Evolutionary conservation across 2,329 filamentous ascomycete genomes (phyloP).

Genomic region (Xylariales sp.): DNA sequence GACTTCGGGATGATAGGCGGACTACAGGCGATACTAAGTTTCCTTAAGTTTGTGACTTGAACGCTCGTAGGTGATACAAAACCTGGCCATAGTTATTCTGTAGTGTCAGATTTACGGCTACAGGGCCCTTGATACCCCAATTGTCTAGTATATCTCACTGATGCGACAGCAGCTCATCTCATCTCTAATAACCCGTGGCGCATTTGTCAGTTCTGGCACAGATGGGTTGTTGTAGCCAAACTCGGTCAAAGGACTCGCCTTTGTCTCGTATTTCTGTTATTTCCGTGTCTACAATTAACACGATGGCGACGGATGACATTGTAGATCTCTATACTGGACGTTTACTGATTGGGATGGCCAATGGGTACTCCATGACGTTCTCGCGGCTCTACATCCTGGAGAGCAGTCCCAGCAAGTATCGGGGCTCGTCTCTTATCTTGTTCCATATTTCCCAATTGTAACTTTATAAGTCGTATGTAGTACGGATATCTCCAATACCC

Average conservation of each 20-base stretch:
- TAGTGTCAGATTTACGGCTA: conserved; percentile 32
- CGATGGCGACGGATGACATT: conserved; percentile 52
- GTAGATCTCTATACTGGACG: conserved; percentile 50
- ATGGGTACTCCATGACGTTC: conserved; percentile 55
- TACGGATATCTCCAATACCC: conserved; percentile 12
- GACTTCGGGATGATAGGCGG: conserved; percentile 48
- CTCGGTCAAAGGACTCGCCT: conserved; percentile 40
- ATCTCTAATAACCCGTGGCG: conserved; percentile 31
- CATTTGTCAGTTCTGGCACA: conserved; percentile 27
- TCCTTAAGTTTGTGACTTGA: too few species aligned
- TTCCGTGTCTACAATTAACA: conserved; percentile 48
- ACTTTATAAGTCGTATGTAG: background rate
- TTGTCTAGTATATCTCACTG: conserved; percentile 40
- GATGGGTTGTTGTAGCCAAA: conserved; percentile 25
- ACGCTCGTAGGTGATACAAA: too few species aligned
- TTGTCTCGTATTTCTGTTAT: conserved; percentile 43
- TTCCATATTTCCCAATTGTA: conserved; percentile 44
- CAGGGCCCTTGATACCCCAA: conserved; percentile 25
- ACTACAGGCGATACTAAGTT: conserved; percentile 46
- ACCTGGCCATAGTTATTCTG: too few species aligned
- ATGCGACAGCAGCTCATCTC: conserved; percentile 32
- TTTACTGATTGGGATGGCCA: conserved; percentile 50
- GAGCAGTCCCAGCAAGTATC: conserved; percentile 41
- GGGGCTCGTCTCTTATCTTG: conserved; percentile 41
- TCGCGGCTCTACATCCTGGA: conserved; percentile 45